Percentiles rank a stretch among this genome's conserved stretches.
These are phyloP conservation scores for Vitis vinifera DNA, from an alignment of 164 flowering plant species.

Conservation along the genomic window DNA sequence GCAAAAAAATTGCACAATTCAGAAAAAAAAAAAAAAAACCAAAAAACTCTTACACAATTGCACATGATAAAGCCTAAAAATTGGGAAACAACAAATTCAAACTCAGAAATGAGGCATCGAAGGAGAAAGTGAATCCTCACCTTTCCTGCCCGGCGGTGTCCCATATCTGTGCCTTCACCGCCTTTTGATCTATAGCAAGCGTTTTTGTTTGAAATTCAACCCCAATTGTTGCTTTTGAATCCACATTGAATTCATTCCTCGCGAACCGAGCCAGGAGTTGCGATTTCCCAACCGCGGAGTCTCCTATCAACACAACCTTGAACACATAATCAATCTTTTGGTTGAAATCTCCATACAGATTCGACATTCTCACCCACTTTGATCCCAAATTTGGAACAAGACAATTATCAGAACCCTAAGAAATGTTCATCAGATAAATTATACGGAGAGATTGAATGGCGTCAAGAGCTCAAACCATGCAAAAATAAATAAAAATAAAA, in stretches of 20 bases:
- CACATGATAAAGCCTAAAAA: too few species aligned
- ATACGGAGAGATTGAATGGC: background rate
- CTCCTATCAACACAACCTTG: conserved; percentile 70
- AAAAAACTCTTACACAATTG: too few species aligned
- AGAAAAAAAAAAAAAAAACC: too few species aligned
- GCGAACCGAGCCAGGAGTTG: conserved; percentile 67
- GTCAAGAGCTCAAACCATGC: background rate
- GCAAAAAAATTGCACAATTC: background rate
- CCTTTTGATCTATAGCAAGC: conserved; percentile 53
- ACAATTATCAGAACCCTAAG: background rate
- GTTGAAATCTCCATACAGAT: conserved; percentile 58
- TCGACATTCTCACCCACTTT: conserved; percentile 43
- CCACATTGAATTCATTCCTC: conserved; percentile 60
- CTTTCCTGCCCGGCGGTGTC: conserved; percentile 79
- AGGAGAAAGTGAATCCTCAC: conserved; percentile 17
- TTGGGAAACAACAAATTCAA: background rate
- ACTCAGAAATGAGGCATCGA: background rate
- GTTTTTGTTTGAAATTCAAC: conserved; percentile 76
- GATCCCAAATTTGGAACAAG: background rate
- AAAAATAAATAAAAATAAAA: too few species aligned
- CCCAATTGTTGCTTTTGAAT: conserved; percentile 74
- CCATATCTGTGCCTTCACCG: conserved; percentile 80
- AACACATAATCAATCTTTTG: conserved; percentile 71
- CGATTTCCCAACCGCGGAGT: conserved; percentile 71
- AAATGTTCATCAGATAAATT: background rate